A percentile compares a stretch with the other conserved stretches of the same genome.
Evolutionary conservation across 2,329 filamentous ascomycete species (phyloP).

Genomic region (Colletotrichum abscissum): DNA sequence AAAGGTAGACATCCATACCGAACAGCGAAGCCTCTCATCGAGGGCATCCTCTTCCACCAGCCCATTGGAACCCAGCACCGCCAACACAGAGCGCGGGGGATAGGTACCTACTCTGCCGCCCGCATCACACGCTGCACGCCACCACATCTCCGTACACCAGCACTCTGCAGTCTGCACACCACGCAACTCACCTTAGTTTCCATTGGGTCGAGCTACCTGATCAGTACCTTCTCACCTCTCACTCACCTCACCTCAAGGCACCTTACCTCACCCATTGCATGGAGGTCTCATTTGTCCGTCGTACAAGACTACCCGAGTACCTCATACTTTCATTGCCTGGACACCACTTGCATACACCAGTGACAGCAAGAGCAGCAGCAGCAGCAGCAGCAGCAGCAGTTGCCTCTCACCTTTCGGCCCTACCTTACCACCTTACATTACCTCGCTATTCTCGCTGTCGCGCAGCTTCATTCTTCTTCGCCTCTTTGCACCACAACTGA

Average conservation of each 20-base stretch:
- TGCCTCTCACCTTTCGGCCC: slow-evolving; percentile 1
- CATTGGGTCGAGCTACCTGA: background rate
- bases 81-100: background rate
- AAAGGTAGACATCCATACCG: too few relatives aligned
- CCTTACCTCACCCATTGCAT: slow-evolving; percentile 1
- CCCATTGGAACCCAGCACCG: background rate
- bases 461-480: slow-evolving; percentile 14
- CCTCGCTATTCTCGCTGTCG: background rate
- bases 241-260: background rate
- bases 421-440: background rate
- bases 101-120: too few relatives aligned
- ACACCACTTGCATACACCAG: too few relatives aligned
- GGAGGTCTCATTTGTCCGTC: background rate
- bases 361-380: too few relatives aligned
- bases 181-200: background rate
- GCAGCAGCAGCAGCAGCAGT: background rate
- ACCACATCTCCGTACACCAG: too few relatives aligned
- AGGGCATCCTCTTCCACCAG: background rate
- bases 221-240: background rate
- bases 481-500: background rate
- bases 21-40: too few relatives aligned
- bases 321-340: too few relatives aligned
- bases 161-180: background rate
- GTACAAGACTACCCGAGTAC: background rate
- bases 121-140: too few relatives aligned